Evolutionary conservation across 441 rosid genomes (phyloP).

Genomic region (Pelargonium myrrhifolium): DNA sequence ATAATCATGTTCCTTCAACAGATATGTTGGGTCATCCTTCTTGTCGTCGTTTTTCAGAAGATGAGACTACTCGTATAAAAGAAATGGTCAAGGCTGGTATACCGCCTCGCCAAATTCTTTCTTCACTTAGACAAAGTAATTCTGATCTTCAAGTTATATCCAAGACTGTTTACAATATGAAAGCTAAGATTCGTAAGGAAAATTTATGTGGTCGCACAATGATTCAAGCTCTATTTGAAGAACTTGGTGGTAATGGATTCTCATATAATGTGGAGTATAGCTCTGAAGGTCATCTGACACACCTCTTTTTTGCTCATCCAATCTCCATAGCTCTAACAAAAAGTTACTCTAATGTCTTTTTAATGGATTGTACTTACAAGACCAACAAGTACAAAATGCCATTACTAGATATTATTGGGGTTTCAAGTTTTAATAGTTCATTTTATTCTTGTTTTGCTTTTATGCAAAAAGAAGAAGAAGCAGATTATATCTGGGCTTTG

Average conservation of each 20-base stretch:
- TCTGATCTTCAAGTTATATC: neutral
- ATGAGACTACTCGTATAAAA: neutral
- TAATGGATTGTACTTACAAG: constrained; percentile 16
- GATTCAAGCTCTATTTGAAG: constrained; percentile 14
- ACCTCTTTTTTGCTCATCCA: constrained; percentile 5
- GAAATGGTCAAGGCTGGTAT: neutral
- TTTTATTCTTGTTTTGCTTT: constrained; percentile 10
- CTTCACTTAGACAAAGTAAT: neutral
- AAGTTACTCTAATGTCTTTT: constrained; percentile 5
- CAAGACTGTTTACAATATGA: neutral
- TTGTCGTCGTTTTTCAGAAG: neutral
- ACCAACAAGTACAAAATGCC: constrained; percentile 12
- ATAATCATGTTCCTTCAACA: neutral
- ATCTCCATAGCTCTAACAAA: neutral
- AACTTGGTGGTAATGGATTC: constrained; percentile 8
- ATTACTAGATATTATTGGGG: constrained; percentile 7
- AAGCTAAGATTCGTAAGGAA: neutral
- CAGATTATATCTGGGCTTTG: constrained; percentile 15
- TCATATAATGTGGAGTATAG: neutral
- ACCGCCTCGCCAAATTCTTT: neutral
- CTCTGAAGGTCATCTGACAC: neutral
- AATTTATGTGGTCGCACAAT: neutral
- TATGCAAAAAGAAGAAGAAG: neutral
- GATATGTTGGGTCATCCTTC: neutral
- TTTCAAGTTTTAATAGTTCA: constrained; percentile 1